A percentile compares a stretch with the other conserved stretches of the same genome.
Conservation (phyloP, 139 green algal genomes). For the Edaphochlamys debaryana region DNA sequence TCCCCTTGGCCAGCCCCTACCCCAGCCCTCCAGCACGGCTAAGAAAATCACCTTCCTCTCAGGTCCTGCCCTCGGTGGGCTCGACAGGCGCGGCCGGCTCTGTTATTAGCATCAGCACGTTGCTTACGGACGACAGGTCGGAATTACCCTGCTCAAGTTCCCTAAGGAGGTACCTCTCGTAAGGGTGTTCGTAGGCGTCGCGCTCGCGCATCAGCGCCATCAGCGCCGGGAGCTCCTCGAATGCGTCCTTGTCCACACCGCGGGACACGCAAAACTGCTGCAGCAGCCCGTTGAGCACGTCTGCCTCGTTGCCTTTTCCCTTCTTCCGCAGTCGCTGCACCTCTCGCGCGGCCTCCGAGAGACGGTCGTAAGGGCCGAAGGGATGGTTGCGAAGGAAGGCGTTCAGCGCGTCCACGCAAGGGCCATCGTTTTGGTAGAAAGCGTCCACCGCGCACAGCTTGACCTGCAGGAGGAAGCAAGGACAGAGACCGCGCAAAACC, state of each 20-base stretch:
- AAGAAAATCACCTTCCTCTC: not conserved
- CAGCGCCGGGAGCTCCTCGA: constrained; percentile 2
- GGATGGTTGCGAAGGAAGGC: not conserved
- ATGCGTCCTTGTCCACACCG: not conserved
- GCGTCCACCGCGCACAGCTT: not conserved
- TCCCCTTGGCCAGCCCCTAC: not conserved
- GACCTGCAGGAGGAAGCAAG: not conserved
- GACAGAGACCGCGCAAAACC: not conserved
- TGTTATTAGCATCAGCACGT: not conserved
- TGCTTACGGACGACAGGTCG: not conserved
- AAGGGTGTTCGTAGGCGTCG: not conserved
- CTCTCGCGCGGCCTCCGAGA: not conserved
- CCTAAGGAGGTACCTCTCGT: not conserved
- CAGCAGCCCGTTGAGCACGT: not conserved
- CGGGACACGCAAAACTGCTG: not conserved
- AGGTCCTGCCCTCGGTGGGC: not conserved
- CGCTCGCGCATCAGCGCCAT: not conserved
- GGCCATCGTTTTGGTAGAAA: not conserved
- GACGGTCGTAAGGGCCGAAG: not conserved
- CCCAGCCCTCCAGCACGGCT: no score
- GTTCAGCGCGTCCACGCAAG: not conserved
- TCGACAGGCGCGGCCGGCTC: not conserved
- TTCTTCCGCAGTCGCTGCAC: constrained; percentile 1
- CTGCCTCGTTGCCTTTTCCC: not conserved
- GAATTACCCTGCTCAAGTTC: not conserved